These are phyloP conservation scores for Cystobasidium pallidum DNA, from an alignment of 1,284 basidiomycete genomes.

Conservation along the genomic window DNA sequence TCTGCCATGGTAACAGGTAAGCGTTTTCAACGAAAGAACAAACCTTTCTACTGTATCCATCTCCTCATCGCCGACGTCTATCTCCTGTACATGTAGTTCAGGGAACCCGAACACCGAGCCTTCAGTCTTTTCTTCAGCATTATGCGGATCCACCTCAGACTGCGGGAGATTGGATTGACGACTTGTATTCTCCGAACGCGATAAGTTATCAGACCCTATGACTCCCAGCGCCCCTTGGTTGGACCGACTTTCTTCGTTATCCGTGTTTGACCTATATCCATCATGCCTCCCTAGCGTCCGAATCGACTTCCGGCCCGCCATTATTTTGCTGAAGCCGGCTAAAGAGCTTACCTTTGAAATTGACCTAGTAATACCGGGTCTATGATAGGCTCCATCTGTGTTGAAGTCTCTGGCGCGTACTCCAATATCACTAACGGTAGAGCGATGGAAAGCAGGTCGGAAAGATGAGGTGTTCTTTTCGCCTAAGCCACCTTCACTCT, in stretches of 20 bases:
- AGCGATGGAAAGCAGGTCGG: neutral
- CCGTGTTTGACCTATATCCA: conserved; percentile 36
- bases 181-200: neutral
- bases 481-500: conserved; percentile 13
- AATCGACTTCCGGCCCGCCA: neutral
- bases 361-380: conserved; percentile 23
- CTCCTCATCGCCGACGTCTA: conserved; percentile 22
- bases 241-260: conserved; percentile 15
- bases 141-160: neutral
- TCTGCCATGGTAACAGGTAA: neutral
- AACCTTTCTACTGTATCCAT: conserved; percentile 13
- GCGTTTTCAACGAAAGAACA: neutral
- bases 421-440: conserved; percentile 12
- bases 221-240: neutral
- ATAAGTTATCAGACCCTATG: neutral
- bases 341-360: conserved; percentile 33
- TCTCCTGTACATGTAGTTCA: conserved; percentile 3
- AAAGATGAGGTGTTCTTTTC: neutral
- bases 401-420: neutral
- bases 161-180: neutral
- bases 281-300: conserved; percentile 6
- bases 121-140: conserved; percentile 12
- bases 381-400: neutral
- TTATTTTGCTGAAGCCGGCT: conserved; percentile 20
- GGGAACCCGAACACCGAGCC: neutral